phyloP scores from a whole-genome alignment of 2,329 filamentous ascomycete genomes.

The Dactylellina drechsleri region DNA sequence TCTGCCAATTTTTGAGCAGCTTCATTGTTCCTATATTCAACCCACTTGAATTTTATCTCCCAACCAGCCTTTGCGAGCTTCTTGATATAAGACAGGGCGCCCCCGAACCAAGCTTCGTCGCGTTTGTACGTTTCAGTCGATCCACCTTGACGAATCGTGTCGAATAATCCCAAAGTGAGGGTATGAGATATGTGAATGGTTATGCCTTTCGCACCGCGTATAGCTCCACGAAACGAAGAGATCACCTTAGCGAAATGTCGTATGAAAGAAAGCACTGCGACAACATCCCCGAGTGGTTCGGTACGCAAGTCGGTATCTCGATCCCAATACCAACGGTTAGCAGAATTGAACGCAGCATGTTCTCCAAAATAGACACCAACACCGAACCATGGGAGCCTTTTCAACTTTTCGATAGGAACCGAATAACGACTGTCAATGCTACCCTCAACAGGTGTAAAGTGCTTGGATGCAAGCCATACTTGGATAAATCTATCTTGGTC shows the following conservation, averaged over 20 bases:
- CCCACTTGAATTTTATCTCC: constrained; percentile 30
- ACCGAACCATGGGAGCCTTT: constrained; percentile 8
- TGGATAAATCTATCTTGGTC: constrained; percentile 34
- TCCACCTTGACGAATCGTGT: constrained; percentile 20
- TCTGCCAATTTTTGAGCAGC: constrained; percentile 20
- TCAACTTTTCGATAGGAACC: not conserved
- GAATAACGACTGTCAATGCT: no score
- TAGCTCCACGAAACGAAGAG: constrained; percentile 22
- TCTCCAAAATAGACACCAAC: constrained; percentile 36
- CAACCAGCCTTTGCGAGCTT: constrained; percentile 27
- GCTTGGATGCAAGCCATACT: constrained; percentile 29
- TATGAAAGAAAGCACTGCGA: constrained; percentile 23
- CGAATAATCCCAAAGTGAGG: constrained; percentile 20
- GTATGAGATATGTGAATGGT: constrained; percentile 33
- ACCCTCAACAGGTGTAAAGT: not conserved
- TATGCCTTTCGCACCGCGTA: constrained; percentile 36
- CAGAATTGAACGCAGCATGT: constrained; percentile 21
- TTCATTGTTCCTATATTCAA: constrained; percentile 16
- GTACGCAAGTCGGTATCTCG: constrained; percentile 24
- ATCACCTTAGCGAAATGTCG: constrained; percentile 13
- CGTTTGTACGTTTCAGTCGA: constrained; percentile 11
- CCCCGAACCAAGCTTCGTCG: constrained; percentile 25
- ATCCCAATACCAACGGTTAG: constrained; percentile 30
- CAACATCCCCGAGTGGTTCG: constrained; percentile 36
- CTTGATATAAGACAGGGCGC: constrained; percentile 1